Base-by-base conservation (phyloP, 78 protist species). In the Dictyostelium firmibasis region DNA sequence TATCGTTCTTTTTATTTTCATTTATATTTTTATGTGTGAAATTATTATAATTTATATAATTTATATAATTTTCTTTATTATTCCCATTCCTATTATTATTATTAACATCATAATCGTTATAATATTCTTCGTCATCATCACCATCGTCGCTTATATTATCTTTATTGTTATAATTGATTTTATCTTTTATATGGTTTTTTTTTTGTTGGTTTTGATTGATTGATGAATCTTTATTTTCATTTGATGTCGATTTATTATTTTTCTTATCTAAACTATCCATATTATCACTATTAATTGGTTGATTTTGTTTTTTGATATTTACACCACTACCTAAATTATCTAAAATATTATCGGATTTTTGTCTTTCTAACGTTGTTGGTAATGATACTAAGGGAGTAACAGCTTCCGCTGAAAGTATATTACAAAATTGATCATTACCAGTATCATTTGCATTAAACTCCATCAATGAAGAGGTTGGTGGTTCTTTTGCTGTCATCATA, bases 351-450 rank as follows among this genome's bases (percentile, higher is more conserved):
- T 67, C 75, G 13, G 75, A 77, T 77, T 76, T 76, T 23, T 76
- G 14, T 38, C n/a, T 76, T 4, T 77, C 33, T 23, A 50, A 47
- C 11, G 86, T 35, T 27, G 86, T 69, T 5, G 94, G 94, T 81
- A 89, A 81, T 43, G 94, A 74, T 14, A 74, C 94, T 62, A 89
- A 47, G n/a, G 94, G 94, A 13, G 94, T 89, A 31, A 89, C 94
- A 14, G 94, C 94, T 31, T 89, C 94, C 31, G 94, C 86, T 81
- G 94, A 89, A 20, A 89, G 31, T 23, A 88, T 29, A 38, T 29
- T 62, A 33, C 53, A 47, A 43, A 81, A 25, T 25, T 35, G 88
- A 35, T 89, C 94, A 57, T 77, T 81, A 16, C 60, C 67, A 67
- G 67, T 70, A 2, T 81, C 69, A 25, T n/a, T 67, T 67, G 75